Evolutionary conservation across 1,284 basidiomycete genomes (phyloP).

Genomic region (Tilletia setariae): DNA sequence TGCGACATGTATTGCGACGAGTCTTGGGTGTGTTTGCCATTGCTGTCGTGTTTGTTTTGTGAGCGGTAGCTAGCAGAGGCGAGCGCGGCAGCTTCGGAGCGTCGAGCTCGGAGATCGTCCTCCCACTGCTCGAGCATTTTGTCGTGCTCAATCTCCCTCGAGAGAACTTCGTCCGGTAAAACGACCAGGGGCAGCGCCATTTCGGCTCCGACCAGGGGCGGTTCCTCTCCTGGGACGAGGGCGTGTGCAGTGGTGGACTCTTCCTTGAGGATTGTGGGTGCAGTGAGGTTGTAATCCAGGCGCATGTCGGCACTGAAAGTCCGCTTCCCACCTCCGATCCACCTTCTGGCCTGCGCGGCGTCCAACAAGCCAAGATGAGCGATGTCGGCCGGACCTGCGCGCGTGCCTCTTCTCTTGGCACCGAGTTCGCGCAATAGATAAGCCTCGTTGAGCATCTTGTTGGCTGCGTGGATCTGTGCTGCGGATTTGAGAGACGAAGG

Average conservation of each 20-base stretch:
- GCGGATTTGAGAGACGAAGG: no score
- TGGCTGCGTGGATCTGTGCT: conserved; percentile 5
- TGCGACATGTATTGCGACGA: neutral
- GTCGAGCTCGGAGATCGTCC: neutral
- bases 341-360: neutral
- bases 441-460: conserved; percentile 5
- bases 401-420: neutral
- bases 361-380: neutral
- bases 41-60: no score
- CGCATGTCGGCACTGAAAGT: conserved; percentile 8
- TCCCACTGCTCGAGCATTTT: conserved; percentile 11
- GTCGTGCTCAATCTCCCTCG: conserved; percentile 7
- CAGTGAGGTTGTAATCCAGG: neutral
- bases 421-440: conserved; percentile 11
- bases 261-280: no score
- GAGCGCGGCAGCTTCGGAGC: neutral
- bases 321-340: conserved; percentile 10
- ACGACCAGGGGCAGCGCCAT: conserved; percentile 1
- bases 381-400: neutral
- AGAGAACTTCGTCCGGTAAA: neutral
- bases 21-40: neutral
- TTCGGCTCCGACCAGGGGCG: neutral
- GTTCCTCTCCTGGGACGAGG: no score
- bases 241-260: no score
- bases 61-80: neutral